A percentile compares a stretch with the other conserved stretches of the same genome.
Conservation (phyloP, 805 yeast genomes). For the Sugiyamaella americana region DNA sequence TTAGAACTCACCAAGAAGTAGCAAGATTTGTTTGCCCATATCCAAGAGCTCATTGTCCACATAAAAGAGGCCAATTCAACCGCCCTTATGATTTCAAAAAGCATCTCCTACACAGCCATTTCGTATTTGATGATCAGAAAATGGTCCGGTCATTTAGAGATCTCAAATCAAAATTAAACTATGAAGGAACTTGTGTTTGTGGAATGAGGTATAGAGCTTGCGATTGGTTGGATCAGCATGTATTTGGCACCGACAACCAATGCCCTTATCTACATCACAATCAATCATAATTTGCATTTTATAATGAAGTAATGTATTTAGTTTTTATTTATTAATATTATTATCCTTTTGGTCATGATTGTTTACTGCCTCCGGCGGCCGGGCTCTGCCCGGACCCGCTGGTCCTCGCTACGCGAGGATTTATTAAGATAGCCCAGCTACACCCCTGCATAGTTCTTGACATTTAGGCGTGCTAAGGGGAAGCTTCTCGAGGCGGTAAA, state of each 20-base stretch:
- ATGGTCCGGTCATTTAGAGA: conserved; percentile 42
- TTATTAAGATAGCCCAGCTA: no score
- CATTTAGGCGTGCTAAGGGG: no score
- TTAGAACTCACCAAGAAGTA: conserved; percentile 53
- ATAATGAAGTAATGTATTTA: no score
- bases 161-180: conserved; percentile 46
- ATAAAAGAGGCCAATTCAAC: conserved; percentile 57
- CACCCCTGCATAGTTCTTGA: no score
- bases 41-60: conserved; percentile 50
- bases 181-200: conserved; percentile 51
- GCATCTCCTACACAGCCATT: conserved; percentile 56
- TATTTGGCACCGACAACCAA: conserved; percentile 25
- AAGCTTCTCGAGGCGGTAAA: no score
- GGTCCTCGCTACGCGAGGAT: no score
- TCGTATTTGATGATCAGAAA: conserved; percentile 44
- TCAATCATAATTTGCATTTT: no score
- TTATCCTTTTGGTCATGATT: no score
- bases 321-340: no score
- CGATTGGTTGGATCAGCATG: conserved; percentile 53
- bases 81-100: conserved; percentile 65
- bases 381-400: no score
- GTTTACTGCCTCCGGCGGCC: no score
- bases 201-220: conserved; percentile 44
- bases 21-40: conserved; percentile 54
- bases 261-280: conserved; percentile 8